Base-by-base conservation (phyloP, 2,329 filamentous ascomycete species). In the Talaromyces sp. region DNA sequence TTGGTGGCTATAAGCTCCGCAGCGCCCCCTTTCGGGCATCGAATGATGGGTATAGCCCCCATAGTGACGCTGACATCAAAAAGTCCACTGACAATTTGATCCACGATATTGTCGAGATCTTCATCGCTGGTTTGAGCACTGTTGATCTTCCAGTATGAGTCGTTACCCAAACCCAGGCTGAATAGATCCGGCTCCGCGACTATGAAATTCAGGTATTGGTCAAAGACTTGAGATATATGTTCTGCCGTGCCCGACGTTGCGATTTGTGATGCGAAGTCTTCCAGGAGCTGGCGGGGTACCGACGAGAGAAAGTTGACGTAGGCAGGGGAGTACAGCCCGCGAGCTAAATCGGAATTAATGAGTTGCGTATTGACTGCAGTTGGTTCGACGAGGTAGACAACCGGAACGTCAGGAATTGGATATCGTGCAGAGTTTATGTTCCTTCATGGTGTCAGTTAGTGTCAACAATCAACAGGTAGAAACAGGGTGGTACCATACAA, bases 11-110 rank as follows among this genome's bases (percentile, higher is more conserved):
- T 96, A 83, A 97, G 90, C 75, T 98, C 94, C 15, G 95, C 94
- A 3, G 95, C 92, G 40, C 92, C 93, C 59, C 90, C 92, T 75
- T 95, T 97, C 6, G 95, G 93, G 74, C 92, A 97, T 70, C 95
- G 86, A 73, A 99, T 98, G 70, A 99, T 93, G 6, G 95, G 95
- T 70, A 99, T 97, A 2, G 93, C 89, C 67, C 91, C 94, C 92
- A 97, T 97, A 5, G 95, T 99, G n/a, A 96, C 95, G 67, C 95
- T 90, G 58, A 99, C 95, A 69, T 93, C 97, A 80, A 98, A 99
- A n/a, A 99, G 82, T 0, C 95, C 95, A 72, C 91, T 96, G 60
- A 99, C 95, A 69, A 98, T 94, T 70, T 89, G 89, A 77, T 99
- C 94, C 36, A 99, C 87, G 43, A 95, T 88, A 61, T 86, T 83